These are phyloP conservation scores for Neocatenulostroma microsporum DNA, from an alignment of 2,329 filamentous ascomycete species.

Conservation along the genomic window DNA sequence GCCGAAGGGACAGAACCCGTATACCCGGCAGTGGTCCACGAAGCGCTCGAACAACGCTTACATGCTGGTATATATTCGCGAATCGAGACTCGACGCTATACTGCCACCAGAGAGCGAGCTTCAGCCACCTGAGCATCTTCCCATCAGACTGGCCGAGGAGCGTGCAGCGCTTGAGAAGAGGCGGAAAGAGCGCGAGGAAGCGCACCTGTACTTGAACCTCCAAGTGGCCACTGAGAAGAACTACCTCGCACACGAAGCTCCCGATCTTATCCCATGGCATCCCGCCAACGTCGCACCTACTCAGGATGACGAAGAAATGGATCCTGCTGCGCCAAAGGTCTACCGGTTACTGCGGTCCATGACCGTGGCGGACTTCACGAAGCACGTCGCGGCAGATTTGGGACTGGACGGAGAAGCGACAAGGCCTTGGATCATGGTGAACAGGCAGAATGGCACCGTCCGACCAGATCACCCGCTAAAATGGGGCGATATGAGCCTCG, in stretches of 20 bases:
- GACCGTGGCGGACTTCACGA: constrained; percentile 66
- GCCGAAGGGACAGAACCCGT: constrained; percentile 54
- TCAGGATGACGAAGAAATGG: constrained; percentile 54
- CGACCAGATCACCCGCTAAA: constrained; percentile 81
- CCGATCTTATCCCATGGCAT: constrained; percentile 63
- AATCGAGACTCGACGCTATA: constrained; percentile 74
- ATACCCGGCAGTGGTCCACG: constrained; percentile 55
- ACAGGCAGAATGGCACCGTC: constrained; percentile 93
- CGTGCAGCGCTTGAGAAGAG: constrained; percentile 65
- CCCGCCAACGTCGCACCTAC: no score
- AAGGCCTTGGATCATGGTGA: constrained; percentile 95
- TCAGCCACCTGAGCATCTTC: constrained; percentile 75
- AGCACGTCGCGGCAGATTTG: constrained; percentile 62
- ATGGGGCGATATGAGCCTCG: constrained; percentile 60
- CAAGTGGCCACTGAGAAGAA: constrained; percentile 74
- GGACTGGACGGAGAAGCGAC: constrained; percentile 60
- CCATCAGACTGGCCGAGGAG: constrained; percentile 73
- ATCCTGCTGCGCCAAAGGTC: constrained; percentile 61
- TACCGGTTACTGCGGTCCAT: constrained; percentile 70
- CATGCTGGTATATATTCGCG: constrained; percentile 96
- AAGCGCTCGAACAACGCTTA: constrained; percentile 81
- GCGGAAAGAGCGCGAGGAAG: constrained; percentile 84
- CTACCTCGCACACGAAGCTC: constrained; percentile 72
- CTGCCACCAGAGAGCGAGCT: constrained; percentile 66
- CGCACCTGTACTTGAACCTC: constrained; percentile 82